A percentile compares a stretch with the other conserved stretches of the same genome.
These are phyloP conservation scores for Aureobasidium lini DNA, from an alignment of 2,329 filamentous ascomycete species.

Conservation along the genomic window DNA sequence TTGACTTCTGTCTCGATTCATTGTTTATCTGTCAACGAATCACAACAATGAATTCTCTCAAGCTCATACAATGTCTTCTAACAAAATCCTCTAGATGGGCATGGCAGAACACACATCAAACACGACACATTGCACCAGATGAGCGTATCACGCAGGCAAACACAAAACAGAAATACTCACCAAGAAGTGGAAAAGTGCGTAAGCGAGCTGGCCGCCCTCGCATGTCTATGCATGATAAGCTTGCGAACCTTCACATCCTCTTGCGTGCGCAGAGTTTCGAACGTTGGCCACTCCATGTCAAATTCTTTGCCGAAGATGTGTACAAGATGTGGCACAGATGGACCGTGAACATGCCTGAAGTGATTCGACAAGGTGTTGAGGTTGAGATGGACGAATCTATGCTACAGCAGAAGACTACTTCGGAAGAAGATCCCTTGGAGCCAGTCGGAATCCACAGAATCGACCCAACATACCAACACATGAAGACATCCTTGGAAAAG, in stretches of 20 bases:
- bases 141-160: conserved; percentile 49
- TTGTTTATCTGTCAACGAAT: background rate
- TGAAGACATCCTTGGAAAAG: conserved; percentile 47
- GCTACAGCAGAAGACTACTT: background rate
- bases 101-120: conserved; percentile 75
- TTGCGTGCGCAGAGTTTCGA: conserved; percentile 71
- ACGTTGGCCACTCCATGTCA: conserved; percentile 72
- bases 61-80: background rate
- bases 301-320: conserved; percentile 69
- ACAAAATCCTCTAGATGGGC: conserved; percentile 61
- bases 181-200: conserved; percentile 32
- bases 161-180: conserved; percentile 27
- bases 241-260: conserved; percentile 76
- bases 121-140: conserved; percentile 64
- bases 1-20: conserved; percentile 16
- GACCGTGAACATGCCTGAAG: conserved; percentile 43
- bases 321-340: conserved; percentile 60
- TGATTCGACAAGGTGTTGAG: conserved; percentile 41
- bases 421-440: background rate
- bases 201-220: conserved; percentile 50
- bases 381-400: conserved; percentile 17
- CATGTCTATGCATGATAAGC: conserved; percentile 56
- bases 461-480: conserved; percentile 45
- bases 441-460: conserved; percentile 36
- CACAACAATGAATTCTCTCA: background rate